Conservation (phyloP, 257 asterid species). For the Gynochthodes officinalis region DNA sequence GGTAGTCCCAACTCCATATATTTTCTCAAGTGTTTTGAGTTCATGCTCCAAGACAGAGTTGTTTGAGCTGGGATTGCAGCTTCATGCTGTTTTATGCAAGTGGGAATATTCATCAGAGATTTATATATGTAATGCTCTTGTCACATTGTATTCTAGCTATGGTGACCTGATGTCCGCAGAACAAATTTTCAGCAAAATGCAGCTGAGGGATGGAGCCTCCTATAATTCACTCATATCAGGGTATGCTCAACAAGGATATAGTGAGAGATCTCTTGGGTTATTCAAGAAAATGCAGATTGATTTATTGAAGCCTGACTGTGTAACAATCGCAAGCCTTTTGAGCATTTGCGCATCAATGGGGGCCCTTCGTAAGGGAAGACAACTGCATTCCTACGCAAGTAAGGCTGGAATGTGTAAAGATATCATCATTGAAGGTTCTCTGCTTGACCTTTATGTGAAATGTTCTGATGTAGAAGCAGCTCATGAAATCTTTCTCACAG, state of each 20-base stretch:
- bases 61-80: conserved; percentile 60
- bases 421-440: conserved; percentile 74
- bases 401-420: conserved; percentile 78
- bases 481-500: conserved; percentile 47
- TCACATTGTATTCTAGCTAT: conserved; percentile 61
- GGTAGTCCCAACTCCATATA: conserved; percentile 75
- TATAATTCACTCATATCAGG: conserved; percentile 84
- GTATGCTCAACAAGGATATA: conserved; percentile 53
- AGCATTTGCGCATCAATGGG: conserved; percentile 57
- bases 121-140: conserved; percentile 75
- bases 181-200: conserved; percentile 60
- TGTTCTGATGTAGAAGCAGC: conserved; percentile 70
- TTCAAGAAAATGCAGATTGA: conserved; percentile 60
- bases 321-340: conserved; percentile 72
- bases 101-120: conserved; percentile 72
- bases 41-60: conserved; percentile 59
- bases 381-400: conserved; percentile 64
- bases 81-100: conserved; percentile 64
- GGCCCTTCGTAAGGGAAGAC: conserved; percentile 63
- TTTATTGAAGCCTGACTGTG: conserved; percentile 64
- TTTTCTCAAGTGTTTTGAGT: conserved; percentile 74
- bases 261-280: conserved; percentile 52
- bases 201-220: conserved; percentile 51
- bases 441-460: conserved; percentile 78
- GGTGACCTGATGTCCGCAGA: conserved; percentile 51